phyloP scores from a whole-genome alignment of 768 basidiomycete species.

The Collybia nuda region DNA sequence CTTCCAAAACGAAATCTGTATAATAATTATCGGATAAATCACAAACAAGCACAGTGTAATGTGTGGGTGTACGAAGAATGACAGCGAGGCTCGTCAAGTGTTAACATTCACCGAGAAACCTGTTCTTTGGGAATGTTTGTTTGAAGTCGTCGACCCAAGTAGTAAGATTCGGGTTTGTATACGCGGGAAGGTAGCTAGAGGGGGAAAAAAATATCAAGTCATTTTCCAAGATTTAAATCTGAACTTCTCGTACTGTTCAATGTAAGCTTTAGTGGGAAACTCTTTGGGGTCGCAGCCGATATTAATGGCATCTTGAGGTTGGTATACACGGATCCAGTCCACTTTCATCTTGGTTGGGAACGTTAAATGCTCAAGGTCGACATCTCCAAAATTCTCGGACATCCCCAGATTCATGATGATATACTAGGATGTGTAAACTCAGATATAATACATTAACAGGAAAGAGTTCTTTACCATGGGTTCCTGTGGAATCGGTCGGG shows the following conservation, averaged over 20 bases:
- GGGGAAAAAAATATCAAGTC: background rate
- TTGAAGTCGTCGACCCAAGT: constrained; percentile 51
- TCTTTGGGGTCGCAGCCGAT: constrained; percentile 70
- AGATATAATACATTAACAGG: background rate
- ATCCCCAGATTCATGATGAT: constrained; percentile 83
- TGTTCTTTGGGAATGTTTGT: constrained; percentile 64
- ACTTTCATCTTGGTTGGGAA: constrained; percentile 61
- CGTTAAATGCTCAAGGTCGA: constrained; percentile 65
- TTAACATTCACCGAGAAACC: constrained; percentile 37
- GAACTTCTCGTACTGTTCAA: constrained; percentile 45
- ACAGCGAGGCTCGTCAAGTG: no score
- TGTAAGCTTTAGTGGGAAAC: constrained; percentile 74
- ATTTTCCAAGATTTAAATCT: background rate
- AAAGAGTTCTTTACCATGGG: constrained; percentile 64
- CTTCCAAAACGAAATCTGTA: no score
- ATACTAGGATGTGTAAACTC: constrained; percentile 46
- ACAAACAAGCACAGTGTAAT: no score
- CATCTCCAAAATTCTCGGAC: constrained; percentile 71
- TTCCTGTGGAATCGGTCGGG: constrained; percentile 74
- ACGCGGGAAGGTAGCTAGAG: constrained; percentile 59
- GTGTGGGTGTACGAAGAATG: no score
- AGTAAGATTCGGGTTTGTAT: constrained; percentile 65
- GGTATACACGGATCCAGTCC: constrained; percentile 70
- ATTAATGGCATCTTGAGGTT: constrained; percentile 57
- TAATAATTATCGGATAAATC: no score